These are phyloP conservation scores for Cryoendolithus antarcticus DNA, from an alignment of 2,329 filamentous ascomycete species.

Conservation along the genomic window DNA sequence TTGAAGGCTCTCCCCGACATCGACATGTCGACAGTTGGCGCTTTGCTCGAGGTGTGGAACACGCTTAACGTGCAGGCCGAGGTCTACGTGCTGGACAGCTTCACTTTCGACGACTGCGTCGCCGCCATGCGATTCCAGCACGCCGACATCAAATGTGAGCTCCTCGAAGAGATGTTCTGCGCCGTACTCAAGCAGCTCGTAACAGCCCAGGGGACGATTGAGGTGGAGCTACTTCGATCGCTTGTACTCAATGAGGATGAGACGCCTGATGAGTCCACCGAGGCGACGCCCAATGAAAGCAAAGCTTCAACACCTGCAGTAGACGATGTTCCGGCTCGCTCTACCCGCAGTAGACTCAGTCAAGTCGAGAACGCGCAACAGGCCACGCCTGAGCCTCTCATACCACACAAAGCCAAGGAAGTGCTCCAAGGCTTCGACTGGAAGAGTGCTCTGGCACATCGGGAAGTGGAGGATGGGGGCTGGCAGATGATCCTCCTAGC, in stretches of 20 bases:
- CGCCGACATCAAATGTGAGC: constrained; percentile 61
- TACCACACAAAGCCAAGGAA: constrained; percentile 58
- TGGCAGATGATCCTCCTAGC: constrained; percentile 89
- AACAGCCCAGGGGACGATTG: constrained; percentile 64
- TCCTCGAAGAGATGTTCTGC: constrained; percentile 86
- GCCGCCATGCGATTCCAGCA: constrained; percentile 67
- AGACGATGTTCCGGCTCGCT: constrained; percentile 63
- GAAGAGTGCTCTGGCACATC: constrained; percentile 70
- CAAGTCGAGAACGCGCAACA: constrained; percentile 54
- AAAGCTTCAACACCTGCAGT: constrained; percentile 40
- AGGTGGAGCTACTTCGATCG: constrained; percentile 60
- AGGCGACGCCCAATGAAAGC: constrained; percentile 51
- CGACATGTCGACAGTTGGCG: constrained; percentile 72
- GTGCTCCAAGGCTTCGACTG: constrained; percentile 65
- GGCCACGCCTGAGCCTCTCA: constrained; percentile 21
- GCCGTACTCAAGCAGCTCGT: constrained; percentile 80
- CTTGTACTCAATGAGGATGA: constrained; percentile 51
- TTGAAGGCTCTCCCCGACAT: constrained; percentile 68
- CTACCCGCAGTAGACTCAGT: constrained; percentile 68
- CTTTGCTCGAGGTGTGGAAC: constrained; percentile 84
- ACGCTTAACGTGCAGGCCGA: constrained; percentile 97
- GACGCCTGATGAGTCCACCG: constrained; percentile 58
- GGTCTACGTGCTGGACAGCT: constrained; percentile 86
- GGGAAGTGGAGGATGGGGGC: constrained; percentile 75
- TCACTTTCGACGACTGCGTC: constrained; percentile 93